phyloP scores from a whole-genome alignment of 192 early-diverging fungal genomes.

The Dispira simplex region DNA sequence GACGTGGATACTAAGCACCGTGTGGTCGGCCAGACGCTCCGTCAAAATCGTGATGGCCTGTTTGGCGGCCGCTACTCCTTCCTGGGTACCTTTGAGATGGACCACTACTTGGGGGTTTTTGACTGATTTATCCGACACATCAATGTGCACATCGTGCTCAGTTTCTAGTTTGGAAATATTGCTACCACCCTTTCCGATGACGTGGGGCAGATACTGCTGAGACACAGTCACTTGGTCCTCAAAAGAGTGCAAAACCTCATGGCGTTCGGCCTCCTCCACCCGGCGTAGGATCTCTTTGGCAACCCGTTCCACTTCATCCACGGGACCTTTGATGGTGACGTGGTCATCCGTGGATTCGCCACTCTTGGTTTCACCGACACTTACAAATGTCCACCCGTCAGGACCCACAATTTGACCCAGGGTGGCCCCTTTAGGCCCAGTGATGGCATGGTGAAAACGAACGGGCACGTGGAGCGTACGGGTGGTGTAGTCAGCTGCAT shows the following conservation, averaged over 20 bases:
- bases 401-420: constrained; percentile 54
- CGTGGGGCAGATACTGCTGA: constrained; percentile 39
- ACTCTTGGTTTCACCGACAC: background rate
- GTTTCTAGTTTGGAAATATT: constrained; percentile 64
- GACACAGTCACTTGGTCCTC: constrained; percentile 58
- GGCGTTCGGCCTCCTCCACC: constrained; percentile 49
- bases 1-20: constrained; percentile 33
- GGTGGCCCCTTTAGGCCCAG: constrained; percentile 59
- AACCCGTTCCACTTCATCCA: constrained; percentile 57
- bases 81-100: constrained; percentile 59
- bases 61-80: constrained; percentile 56
- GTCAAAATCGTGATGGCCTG: constrained; percentile 47
- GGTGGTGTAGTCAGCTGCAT: constrained; percentile 48
- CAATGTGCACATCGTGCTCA: constrained; percentile 56
- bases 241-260: constrained; percentile 54
- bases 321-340: constrained; percentile 67
- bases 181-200: constrained; percentile 86
- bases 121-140: constrained; percentile 31
- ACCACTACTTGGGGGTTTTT: constrained; percentile 19
- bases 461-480: constrained; percentile 42
- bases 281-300: constrained; percentile 46
- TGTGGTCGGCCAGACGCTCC: constrained; percentile 51
- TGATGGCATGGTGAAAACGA: constrained; percentile 61
- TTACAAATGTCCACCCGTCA: constrained; percentile 17
- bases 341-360: constrained; percentile 20